Percentiles rank a stretch among this genome's conserved stretches.
These are phyloP conservation scores for Hanseniaspora gamundiae DNA, from an alignment of 1,139 yeast genomes.

Conservation along the genomic window DNA sequence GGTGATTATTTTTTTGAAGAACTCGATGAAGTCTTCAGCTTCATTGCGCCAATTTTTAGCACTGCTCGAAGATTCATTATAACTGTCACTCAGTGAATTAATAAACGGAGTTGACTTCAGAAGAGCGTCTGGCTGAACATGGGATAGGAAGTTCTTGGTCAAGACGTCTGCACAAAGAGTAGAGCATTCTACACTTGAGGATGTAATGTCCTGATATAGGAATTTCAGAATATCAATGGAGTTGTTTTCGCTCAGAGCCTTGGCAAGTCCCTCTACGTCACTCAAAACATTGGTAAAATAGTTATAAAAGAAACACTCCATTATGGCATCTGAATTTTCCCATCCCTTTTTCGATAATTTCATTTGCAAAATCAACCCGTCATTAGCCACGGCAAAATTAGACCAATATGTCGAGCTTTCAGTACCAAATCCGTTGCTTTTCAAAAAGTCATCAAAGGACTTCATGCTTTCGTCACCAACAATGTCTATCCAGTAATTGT, in stretches of 20 bases:
- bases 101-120: conserved; percentile 30
- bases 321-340: conserved; percentile 22
- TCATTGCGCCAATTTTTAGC: conserved; percentile 30
- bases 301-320: conserved; percentile 23
- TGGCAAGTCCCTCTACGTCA: conserved; percentile 24
- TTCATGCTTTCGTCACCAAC: conserved; percentile 50
- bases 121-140: conserved; percentile 27
- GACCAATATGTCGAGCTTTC: conserved; percentile 32
- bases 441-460: conserved; percentile 31
- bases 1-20: conserved; percentile 21
- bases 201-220: conserved; percentile 27
- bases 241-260: conserved; percentile 33
- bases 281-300: conserved; percentile 17
- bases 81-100: conserved; percentile 19
- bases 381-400: conserved; percentile 25
- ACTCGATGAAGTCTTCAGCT: conserved; percentile 26
- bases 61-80: conserved; percentile 21
- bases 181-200: conserved; percentile 34
- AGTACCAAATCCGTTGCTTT: conserved; percentile 24
- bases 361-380: conserved; percentile 35
- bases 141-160: conserved; percentile 24
- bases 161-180: conserved; percentile 27
- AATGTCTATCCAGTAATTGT: conserved; percentile 40
- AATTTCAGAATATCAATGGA: conserved; percentile 35
- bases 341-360: conserved; percentile 33